Conservation (phyloP, 768 basidiomycete species). For the Rhizopogon sp. region DNA sequence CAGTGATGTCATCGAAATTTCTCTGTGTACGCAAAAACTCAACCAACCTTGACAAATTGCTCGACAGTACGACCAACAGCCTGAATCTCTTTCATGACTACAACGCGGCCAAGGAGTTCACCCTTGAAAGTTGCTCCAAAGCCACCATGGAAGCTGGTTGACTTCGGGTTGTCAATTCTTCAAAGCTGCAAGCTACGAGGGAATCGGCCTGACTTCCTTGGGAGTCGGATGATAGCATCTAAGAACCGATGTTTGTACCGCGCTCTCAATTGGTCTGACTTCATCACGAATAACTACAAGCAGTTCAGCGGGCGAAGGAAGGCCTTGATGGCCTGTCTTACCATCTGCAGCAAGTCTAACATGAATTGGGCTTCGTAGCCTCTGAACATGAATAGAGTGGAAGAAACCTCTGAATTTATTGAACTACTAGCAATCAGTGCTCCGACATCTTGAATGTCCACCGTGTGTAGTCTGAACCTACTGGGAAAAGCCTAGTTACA, state of each 20-base stretch:
- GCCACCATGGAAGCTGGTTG: conserved; percentile 18
- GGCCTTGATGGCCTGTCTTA: neutral
- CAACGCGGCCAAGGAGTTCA: conserved; percentile 16
- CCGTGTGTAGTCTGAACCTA: conserved; percentile 9
- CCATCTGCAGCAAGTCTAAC: conserved; percentile 23
- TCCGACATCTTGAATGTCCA: conserved; percentile 20
- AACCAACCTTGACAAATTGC: conserved; percentile 21
- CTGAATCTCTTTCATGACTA: conserved; percentile 25
- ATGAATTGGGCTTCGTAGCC: neutral
- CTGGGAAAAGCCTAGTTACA: conserved; percentile 15
- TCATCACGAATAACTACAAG: conserved; percentile 18
- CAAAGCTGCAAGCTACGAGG: conserved; percentile 21
- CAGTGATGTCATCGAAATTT: conserved; percentile 12
- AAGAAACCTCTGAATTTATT: too few relatives aligned
- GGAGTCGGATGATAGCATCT: conserved; percentile 24
- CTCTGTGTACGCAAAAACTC: conserved; percentile 2
- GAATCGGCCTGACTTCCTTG: conserved; percentile 22
- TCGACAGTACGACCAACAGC: conserved; percentile 12
- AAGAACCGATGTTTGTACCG: conserved; percentile 25
- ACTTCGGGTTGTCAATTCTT: conserved; percentile 7
- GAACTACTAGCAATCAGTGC: conserved; percentile 17
- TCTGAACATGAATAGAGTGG: too few relatives aligned
- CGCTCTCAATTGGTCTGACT: conserved; percentile 13
- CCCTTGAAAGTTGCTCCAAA: conserved; percentile 19
- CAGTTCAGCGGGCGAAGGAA: neutral